Evolutionary conservation across 257 asterid species (phyloP), one percentile per base, ranked within the genome.

Genomic region (Jaltomata sinuosa): DNA sequence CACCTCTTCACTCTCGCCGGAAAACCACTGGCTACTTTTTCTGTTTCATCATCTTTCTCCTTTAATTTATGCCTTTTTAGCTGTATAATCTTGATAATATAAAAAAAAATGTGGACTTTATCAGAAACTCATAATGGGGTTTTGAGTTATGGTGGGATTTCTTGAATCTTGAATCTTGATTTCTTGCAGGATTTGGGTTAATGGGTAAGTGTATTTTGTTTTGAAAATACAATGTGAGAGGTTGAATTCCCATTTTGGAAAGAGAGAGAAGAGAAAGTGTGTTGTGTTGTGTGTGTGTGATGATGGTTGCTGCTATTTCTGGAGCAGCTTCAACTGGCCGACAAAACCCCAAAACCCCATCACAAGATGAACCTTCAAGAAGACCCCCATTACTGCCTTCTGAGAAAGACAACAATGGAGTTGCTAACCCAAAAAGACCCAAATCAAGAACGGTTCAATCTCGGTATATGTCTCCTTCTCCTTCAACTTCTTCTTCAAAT

Each of bases 251-350:
- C 69, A 77, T 79, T 57, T 72, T 68, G 83, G 49, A 57, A 45
- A 47, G 81, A 22, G 55, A 74, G 57, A 74, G 80, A 34, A 53
- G 19, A 31, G 62, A 21, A 6, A 42, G 79, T 29, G 79, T 84
- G 84, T 55, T 81, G 78, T 85, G 80, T 86, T 84, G 86, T 80
- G 81, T 36, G 72, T 31, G 85, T 87, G 90, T 85, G 92, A 92
- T 90, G 90, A 90, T 96, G 98, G 97, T 93, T 89, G 97, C 96
- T 91, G 97, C 97, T 87, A 93, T 91, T 89, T 88, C 97, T 72
- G 97, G 94, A 34, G 74, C 45, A 65, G 74, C 16, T 86, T 93
- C 92, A 90, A 94, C 93, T 92, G 93, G 97, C 86, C 87, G 94
- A 27, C 87, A 92, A 89, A 92, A 82, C 83, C 88, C 87, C 64